Evolutionary conservation across 495 filamentous ascomycete genomes (phyloP).

Genomic region (Parathielavia appendiculata): DNA sequence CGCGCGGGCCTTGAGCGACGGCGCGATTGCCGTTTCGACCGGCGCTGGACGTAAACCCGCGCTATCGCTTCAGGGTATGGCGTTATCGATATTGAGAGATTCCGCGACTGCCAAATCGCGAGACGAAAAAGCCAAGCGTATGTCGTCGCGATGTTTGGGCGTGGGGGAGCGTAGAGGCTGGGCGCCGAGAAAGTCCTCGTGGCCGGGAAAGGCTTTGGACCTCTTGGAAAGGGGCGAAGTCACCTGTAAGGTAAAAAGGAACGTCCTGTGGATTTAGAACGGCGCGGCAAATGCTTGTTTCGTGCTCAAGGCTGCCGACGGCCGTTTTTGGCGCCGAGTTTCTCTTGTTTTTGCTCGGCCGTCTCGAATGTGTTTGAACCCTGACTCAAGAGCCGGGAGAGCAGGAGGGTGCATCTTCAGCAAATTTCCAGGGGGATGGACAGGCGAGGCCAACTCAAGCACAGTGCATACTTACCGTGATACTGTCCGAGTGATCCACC

Average conservation of each 20-base stretch:
- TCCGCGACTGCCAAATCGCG: slow-evolving; percentile 8
- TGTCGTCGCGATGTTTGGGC: slow-evolving; percentile 22
- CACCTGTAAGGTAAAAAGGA: slow-evolving; percentile 7
- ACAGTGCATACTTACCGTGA: slow-evolving; percentile 3
- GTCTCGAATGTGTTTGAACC: slow-evolving; percentile 34
- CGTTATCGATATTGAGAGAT: neutral
- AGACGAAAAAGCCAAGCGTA: slow-evolving; percentile 7
- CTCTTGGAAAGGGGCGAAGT: slow-evolving; percentile 3
- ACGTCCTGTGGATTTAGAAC: slow-evolving; percentile 5
- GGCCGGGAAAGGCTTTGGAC: slow-evolving; percentile 14
- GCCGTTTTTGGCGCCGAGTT: slow-evolving; percentile 2
- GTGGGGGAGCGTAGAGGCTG: slow-evolving; percentile 31
- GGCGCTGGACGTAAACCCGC: neutral
- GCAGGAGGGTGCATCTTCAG: slow-evolving; percentile 10
- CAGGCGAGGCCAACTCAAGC: neutral
- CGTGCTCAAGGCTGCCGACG: slow-evolving; percentile 6
- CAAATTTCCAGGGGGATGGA: slow-evolving; percentile 2
- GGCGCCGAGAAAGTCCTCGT: slow-evolving; percentile 34
- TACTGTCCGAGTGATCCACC: slow-evolving; percentile 7
- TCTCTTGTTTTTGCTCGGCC: slow-evolving; percentile 9
- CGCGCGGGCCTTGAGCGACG: neutral
- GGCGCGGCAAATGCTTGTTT: slow-evolving; percentile 10
- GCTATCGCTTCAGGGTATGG: neutral
- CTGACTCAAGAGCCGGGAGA: slow-evolving; percentile 22
- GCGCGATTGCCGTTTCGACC: slow-evolving; percentile 3